Base-by-base conservation (phyloP, 2,329 filamentous ascomycete species). In the Aspergillus ochraceus region DNA sequence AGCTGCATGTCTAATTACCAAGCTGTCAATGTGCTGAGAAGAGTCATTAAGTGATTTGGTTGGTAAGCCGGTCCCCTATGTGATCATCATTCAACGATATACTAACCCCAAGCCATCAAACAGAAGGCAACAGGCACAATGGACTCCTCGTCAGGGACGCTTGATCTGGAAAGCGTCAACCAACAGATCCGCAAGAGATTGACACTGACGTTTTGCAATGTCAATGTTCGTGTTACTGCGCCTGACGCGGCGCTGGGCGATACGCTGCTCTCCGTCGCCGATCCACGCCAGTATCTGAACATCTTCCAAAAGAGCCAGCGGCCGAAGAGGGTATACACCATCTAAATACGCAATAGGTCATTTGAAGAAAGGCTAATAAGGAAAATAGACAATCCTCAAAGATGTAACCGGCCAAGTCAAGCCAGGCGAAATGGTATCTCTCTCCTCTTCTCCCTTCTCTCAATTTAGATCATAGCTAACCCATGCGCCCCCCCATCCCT, bases 401-500 rank as follows among this genome's bases (percentile, higher is more conserved):
- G 67, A 75, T 32, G 63, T 77, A 1, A 74, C 66, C 20, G 77
- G 77, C 1, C 77, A 79, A 55, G 75, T 79, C 0, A 71, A 70
- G 4, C 77, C 77, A 0, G 77, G 77, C 0, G 77, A 80, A 60
- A 80, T 79, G 77, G 77, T 79, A 71, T 42, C 66, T 17, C 8
- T n/a, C n/a, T n/a, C 9, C 22, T n/a, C 4, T n/a, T 17, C 20
- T 14, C 11, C 19, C 17, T 12, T 22, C 50, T 12, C 24, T 32
- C 9, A 9, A 5, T 4, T 2, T 6, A 47, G 14, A 6, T 42
- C 20, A 6, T 3, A 12, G 8, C 42, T 49, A 24, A 54, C n/a
- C n/a, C n/a, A n/a, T n/a, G n/a, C n/a, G n/a, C n/a, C n/a, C n/a
- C n/a, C n/a, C n/a, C 47, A 51, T 30, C 26, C 3, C n/a, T 52